A percentile compares a stretch with the other conserved stretches of the same genome.
phyloP scores from a whole-genome alignment of 352 stramenopile genomes.

The Pythium sp. region DNA sequence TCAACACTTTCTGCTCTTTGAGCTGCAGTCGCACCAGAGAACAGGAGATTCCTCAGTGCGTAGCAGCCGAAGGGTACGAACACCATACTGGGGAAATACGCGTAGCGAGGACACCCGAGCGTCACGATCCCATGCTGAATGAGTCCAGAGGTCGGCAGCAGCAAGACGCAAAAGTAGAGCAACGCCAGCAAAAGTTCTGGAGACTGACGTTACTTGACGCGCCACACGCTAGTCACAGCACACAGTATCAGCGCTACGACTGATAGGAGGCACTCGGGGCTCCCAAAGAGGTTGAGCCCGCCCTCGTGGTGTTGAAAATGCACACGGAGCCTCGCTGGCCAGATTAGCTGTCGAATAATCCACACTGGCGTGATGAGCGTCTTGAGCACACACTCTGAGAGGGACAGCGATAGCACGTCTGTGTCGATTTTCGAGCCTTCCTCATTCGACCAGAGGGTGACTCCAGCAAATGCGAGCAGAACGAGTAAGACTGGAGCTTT shows the following conservation, averaged over 20 bases:
- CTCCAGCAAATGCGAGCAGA: conserved; percentile 24
- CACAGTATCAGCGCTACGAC: conserved; percentile 21
- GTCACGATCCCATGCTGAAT: conserved; percentile 72
- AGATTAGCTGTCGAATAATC: conserved; percentile 35
- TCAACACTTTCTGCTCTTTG: background rate
- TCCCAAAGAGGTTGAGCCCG: conserved; percentile 25
- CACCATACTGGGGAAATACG: conserved; percentile 51
- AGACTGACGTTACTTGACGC: background rate
- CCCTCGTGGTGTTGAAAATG: conserved; percentile 51
- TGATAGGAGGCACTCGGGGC: conserved; percentile 35
- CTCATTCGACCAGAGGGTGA: conserved; percentile 45
- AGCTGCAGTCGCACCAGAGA: conserved; percentile 6
- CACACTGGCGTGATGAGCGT: conserved; percentile 31
- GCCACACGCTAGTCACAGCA: background rate
- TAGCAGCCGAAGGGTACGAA: conserved; percentile 37
- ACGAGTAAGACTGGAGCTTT: conserved; percentile 27
- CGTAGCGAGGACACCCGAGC: conserved; percentile 53
- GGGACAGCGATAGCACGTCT: conserved; percentile 41
- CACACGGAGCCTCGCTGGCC: conserved; percentile 42
- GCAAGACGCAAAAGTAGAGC: conserved; percentile 38
- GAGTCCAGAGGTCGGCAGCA: conserved; percentile 58
- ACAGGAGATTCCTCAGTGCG: conserved; percentile 17
- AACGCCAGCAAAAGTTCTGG: conserved; percentile 28
- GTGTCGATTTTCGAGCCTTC: conserved; percentile 23
- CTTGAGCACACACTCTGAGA: conserved; percentile 49